phyloP scores from a whole-genome alignment of 176 grass and related monocot genomes.

The Saccharum officinarum region DNA sequence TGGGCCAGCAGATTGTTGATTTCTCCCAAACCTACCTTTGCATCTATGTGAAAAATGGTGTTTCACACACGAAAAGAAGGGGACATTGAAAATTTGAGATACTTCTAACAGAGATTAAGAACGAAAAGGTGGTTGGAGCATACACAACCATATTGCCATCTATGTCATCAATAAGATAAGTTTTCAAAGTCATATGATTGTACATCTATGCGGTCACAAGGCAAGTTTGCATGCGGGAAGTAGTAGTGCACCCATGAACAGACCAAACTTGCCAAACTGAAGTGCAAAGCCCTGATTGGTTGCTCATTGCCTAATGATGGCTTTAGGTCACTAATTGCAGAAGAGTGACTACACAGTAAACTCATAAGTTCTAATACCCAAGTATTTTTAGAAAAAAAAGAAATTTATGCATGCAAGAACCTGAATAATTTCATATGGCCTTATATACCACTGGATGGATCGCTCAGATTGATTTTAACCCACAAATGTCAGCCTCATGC shows the following conservation, averaged over 20 bases:
- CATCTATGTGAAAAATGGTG: constrained; percentile 23
- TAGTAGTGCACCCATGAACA: constrained; percentile 12
- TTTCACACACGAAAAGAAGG: constrained; percentile 36
- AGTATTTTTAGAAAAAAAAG: neutral
- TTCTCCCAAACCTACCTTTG: constrained; percentile 19
- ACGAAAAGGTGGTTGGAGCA: constrained; percentile 37
- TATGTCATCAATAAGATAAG: constrained; percentile 39
- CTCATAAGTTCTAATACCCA: neutral
- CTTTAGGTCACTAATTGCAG: neutral
- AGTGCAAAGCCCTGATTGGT: constrained; percentile 1
- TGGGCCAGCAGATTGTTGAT: constrained; percentile 2
- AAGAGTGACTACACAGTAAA: neutral
- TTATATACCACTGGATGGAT: neutral
- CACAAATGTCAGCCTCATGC: neutral
- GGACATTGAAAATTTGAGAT: neutral
- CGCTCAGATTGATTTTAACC: neutral
- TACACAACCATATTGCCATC: constrained; percentile 50
- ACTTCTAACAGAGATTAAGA: constrained; percentile 11
- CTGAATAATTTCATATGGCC: neutral
- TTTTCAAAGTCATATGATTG: constrained; percentile 12
- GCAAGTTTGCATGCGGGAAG: constrained; percentile 1
- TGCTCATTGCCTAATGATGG: constrained; percentile 1
- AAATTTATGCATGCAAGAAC: neutral
- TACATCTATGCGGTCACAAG: neutral
- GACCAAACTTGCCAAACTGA: constrained; percentile 26